Percentiles rank a stretch among this genome's conserved stretches.
These are phyloP conservation scores for Gnomoniopsis sp. DNA, from an alignment of 2,329 filamentous ascomycete genomes.

Conservation along the genomic window DNA sequence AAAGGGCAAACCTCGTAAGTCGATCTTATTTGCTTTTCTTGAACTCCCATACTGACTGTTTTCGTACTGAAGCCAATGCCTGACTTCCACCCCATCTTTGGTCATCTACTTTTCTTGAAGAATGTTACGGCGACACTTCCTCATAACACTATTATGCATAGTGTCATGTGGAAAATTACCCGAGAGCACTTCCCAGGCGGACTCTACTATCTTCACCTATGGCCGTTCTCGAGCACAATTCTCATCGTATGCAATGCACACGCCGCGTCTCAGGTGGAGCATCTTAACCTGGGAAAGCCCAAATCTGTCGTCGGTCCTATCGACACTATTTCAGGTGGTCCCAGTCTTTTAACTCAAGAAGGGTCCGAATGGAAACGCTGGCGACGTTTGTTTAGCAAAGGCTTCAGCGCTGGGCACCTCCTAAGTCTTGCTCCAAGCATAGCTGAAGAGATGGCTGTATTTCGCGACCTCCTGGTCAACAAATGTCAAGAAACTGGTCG, in stretches of 20 bases:
- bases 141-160: conserved; percentile 18
- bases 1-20: neutral
- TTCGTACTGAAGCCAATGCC: neutral
- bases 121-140: conserved; percentile 15
- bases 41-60: neutral
- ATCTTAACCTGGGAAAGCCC: conserved; percentile 20
- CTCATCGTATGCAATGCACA: conserved; percentile 17
- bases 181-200: conserved; percentile 17
- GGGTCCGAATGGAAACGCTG: conserved; percentile 22
- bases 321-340: conserved; percentile 21
- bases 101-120: conserved; percentile 20
- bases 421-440: conserved; percentile 20
- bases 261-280: conserved; percentile 20
- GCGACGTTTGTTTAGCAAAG: conserved; percentile 22
- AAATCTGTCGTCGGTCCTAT: conserved; percentile 22
- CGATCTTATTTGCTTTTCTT: neutral
- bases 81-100: conserved; percentile 18
- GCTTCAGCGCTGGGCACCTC: conserved; percentile 22
- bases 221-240: conserved; percentile 21
- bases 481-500: conserved; percentile 10
- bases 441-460: conserved; percentile 20
- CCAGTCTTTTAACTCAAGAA: neutral
- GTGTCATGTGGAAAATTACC: conserved; percentile 19
- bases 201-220: conserved; percentile 23
- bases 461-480: conserved; percentile 16